Conservation (phyloP, 768 basidiomycete species). For the Dioszegia aurantiaca region DNA sequence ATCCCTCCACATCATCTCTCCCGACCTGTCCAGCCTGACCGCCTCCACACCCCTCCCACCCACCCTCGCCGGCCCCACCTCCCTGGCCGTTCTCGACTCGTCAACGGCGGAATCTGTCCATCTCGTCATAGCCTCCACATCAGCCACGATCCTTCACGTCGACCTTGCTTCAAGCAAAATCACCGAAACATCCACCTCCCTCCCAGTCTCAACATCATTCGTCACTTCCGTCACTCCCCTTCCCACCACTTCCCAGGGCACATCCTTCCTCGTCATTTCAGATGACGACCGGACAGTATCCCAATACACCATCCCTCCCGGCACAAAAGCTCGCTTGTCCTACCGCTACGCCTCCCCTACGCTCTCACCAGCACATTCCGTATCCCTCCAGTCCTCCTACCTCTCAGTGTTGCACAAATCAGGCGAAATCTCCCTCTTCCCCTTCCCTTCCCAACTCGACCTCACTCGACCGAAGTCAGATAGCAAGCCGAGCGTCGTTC, state of each 20-base stretch:
- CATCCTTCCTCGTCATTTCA: conserved; percentile 39
- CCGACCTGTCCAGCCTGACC: conserved; percentile 22
- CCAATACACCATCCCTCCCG: conserved; percentile 38
- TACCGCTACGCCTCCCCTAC: conserved; percentile 45
- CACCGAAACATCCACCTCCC: conserved; percentile 30
- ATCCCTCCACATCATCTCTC: conserved; percentile 26
- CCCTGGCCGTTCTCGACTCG: conserved; percentile 31
- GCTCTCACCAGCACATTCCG: conserved; percentile 43
- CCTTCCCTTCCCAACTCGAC: conserved; percentile 31
- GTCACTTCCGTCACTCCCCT: conserved; percentile 37
- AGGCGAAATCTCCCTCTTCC: conserved; percentile 49
- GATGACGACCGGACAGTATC: conserved; percentile 43
- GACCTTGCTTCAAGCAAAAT: conserved; percentile 27
- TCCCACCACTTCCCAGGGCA: conserved; percentile 23
- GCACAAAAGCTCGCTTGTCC: conserved; percentile 27
- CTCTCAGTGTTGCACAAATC: conserved; percentile 43
- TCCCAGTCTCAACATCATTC: conserved; percentile 39
- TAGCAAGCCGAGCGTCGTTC: conserved; percentile 32
- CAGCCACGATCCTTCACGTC: conserved; percentile 32
- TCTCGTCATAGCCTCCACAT: conserved; percentile 32
- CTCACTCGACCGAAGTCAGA: conserved; percentile 40
- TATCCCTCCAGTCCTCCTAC: conserved; percentile 26
- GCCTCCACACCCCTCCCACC: conserved; percentile 27
- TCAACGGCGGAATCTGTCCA: conserved; percentile 27
- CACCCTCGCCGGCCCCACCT: conserved; percentile 21